These are phyloP conservation scores for Xylariomycetidae sp. DNA, from an alignment of 2,329 filamentous ascomycete species.

Conservation along the genomic window DNA sequence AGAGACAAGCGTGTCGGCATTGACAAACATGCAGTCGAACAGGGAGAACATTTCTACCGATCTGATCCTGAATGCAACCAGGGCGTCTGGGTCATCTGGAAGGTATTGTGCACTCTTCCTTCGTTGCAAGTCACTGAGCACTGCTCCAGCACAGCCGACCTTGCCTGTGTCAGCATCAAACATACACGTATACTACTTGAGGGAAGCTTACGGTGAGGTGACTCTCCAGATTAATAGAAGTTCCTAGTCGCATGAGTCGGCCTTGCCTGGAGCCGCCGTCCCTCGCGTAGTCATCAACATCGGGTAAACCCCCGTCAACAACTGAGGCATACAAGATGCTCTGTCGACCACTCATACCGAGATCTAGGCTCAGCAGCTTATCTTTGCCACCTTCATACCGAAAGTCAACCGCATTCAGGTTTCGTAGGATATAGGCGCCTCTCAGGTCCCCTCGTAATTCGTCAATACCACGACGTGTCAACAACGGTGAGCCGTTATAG, in stretches of 20 bases:
- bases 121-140: constrained; percentile 73
- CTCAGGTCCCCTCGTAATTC: constrained; percentile 27
- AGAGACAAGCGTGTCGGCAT: constrained; percentile 70
- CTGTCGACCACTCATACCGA: constrained; percentile 41
- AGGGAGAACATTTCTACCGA: constrained; percentile 72
- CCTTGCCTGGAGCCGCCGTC: constrained; percentile 51
- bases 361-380: constrained; percentile 55
- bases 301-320: constrained; percentile 32
- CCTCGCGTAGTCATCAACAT: constrained; percentile 31
- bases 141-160: constrained; percentile 80
- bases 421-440: constrained; percentile 51
- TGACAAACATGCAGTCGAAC: constrained; percentile 65
- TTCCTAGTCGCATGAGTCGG: constrained; percentile 61
- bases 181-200: background rate
- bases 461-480: constrained; percentile 8
- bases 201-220: constrained; percentile 53
- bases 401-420: constrained; percentile 68
- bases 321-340: constrained; percentile 59
- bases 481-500: too few species aligned
- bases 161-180: constrained; percentile 23
- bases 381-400: constrained; percentile 58
- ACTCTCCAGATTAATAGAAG: constrained; percentile 69
- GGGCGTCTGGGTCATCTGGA: constrained; percentile 49
- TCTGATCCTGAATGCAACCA: constrained; percentile 52
- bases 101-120: constrained; percentile 57